Base-by-base conservation (phyloP, 208 protist species). In the Trypanosomatidae sp. region DNA sequence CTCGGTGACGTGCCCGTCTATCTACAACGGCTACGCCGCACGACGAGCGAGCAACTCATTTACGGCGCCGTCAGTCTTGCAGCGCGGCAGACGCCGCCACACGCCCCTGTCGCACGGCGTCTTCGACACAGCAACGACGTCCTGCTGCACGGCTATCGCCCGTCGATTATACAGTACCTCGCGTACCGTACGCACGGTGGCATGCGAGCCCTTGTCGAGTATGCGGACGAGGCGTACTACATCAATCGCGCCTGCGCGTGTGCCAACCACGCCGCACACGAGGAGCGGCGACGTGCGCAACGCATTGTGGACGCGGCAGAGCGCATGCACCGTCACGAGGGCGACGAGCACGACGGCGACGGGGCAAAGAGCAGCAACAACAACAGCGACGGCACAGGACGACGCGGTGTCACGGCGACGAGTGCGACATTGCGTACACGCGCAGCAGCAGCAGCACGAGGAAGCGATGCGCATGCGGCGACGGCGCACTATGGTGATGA, bases 141-240 rank as follows among this genome's bases (percentile, higher is more conserved):
- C 10, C 53, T 95, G 2, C 42, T 97, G 26, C 75, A 64, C 1
- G 95, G 94, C 22, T 97, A 96, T 58, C 87, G 66, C 48, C 92
- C 96, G 20, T 46, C 66, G 21, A 86, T 97, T 33, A 52, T 97
- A 16, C 75, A 84, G 23, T 82, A 96, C 48, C 75, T 97, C 25
- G 94, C 92, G 19, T 84, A 97, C 63, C 54, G 86, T 8, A 55
- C 62, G 37, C 51, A 55, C 38, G 67, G 71, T 13, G 75, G 86
- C 6, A 19, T 81, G 13, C 62, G 85, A 16, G 37, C 74, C 21
- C 53, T 71, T 32, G 61, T 95, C 26, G 84, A 97, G 59, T 61
- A 73, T 1, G 79, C 82, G 8, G 82, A 94, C 35, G 66, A 82
- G 43, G 65, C 68, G 5, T 89, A 87, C 57, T 43, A 76, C 19